Percentiles rank a stretch among this genome's conserved stretches.
These are phyloP conservation scores for Venturia oleaginea DNA, from an alignment of 2,329 filamentous ascomycete species.

Conservation along the genomic window DNA sequence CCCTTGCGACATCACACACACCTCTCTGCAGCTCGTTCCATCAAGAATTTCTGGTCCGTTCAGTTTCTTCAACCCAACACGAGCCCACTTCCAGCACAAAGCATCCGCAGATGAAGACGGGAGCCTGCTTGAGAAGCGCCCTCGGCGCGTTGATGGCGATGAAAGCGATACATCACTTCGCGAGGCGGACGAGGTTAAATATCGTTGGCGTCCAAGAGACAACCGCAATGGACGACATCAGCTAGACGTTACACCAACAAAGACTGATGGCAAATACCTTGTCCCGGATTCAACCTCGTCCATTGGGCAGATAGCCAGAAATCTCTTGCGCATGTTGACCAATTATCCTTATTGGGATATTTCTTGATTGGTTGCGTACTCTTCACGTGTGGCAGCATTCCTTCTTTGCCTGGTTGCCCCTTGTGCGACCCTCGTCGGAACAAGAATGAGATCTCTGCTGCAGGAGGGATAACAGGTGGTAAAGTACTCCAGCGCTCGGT, in stretches of 20 bases:
- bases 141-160: background rate
- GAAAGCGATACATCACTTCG: background rate
- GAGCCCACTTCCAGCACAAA: constrained; percentile 6
- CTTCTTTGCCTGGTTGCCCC: constrained; percentile 56
- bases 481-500: too few species aligned
- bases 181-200: constrained; percentile 14
- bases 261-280: constrained; percentile 18
- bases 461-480: constrained; percentile 53
- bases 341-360: constrained; percentile 48
- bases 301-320: constrained; percentile 24
- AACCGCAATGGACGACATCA: constrained; percentile 36
- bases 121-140: background rate
- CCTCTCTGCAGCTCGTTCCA: background rate
- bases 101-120: background rate
- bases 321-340: constrained; percentile 41
- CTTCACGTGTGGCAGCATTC: constrained; percentile 45
- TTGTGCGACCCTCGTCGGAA: constrained; percentile 41
- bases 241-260: constrained; percentile 7
- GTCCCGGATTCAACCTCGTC: constrained; percentile 28
- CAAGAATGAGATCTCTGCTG: constrained; percentile 41
- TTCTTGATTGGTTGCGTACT: constrained; percentile 45
- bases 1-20: constrained; percentile 2
- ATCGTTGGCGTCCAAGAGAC: constrained; percentile 35
- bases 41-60: constrained; percentile 12
- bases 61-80: constrained; percentile 15